Percentiles rank a stretch among this genome's conserved stretches.
phyloP scores from a whole-genome alignment of 1,139 yeast species.

The Kodamaea anthophila region DNA sequence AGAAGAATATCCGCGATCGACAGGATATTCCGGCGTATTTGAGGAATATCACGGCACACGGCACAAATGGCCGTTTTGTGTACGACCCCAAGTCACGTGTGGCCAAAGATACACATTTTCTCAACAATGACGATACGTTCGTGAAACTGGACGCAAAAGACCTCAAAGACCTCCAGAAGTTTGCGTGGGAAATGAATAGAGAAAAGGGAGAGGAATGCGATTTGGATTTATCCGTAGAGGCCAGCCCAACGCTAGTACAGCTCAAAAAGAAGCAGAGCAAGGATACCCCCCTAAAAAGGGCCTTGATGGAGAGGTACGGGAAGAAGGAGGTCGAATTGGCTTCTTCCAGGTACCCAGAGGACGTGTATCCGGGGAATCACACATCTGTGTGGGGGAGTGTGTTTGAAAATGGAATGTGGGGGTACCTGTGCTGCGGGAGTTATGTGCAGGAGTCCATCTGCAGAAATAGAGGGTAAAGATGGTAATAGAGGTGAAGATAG shows the following conservation, averaged over 20 bases:
- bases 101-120: conserved; percentile 41
- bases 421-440: conserved; percentile 40
- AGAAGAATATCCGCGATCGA: conserved; percentile 40
- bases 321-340: too few relatives aligned
- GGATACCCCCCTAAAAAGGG: conserved; percentile 19
- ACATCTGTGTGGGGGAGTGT: conserved; percentile 43
- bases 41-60: conserved; percentile 25
- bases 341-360: conserved; percentile 36
- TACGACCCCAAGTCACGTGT: conserved; percentile 57
- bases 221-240: conserved; percentile 41
- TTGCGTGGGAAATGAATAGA: conserved; percentile 45
- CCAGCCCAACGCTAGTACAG: conserved; percentile 56
- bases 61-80: conserved; percentile 20
- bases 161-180: conserved; percentile 37
- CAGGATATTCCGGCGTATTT: conserved; percentile 51
- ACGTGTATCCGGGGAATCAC: conserved; percentile 33
- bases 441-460: conserved; percentile 7
- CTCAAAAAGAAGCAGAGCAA: conserved; percentile 26
- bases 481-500: background rate
- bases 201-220: conserved; percentile 29
- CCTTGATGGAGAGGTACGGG: conserved; percentile 28
- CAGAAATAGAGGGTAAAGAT: background rate
- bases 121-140: conserved; percentile 51
- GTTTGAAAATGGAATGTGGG: conserved; percentile 45
- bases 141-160: conserved; percentile 47